A percentile compares a stretch with the other conserved stretches of the same genome.
Evolutionary conservation across 768 basidiomycete genomes (phyloP).

Genomic region (Mycena filopes): DNA sequence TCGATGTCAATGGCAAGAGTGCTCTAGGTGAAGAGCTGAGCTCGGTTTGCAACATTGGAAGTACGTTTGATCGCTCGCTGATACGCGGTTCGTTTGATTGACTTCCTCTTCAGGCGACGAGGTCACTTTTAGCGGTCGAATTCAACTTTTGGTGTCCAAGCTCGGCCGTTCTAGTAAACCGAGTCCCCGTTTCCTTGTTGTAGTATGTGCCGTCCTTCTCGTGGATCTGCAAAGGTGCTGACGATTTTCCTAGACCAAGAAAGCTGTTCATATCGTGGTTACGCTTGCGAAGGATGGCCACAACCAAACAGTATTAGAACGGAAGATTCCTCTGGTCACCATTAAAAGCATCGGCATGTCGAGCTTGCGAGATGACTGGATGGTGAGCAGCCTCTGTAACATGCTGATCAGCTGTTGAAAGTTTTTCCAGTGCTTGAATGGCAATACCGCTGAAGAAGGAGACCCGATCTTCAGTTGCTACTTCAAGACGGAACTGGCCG

Average conservation of each 20-base stretch:
- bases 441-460: slow-evolving; percentile 86
- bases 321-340: slow-evolving; percentile 89
- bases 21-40: slow-evolving; percentile 82
- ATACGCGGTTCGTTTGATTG: background rate
- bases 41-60: slow-evolving; percentile 74
- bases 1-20: slow-evolving; percentile 87
- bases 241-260: slow-evolving; percentile 68
- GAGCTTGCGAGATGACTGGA: slow-evolving; percentile 93
- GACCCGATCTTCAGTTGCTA: slow-evolving; percentile 91
- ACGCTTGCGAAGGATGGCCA: slow-evolving; percentile 71
- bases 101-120: slow-evolving; percentile 62
- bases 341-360: slow-evolving; percentile 91
- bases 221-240: slow-evolving; percentile 1
- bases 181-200: slow-evolving; percentile 88
- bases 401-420: slow-evolving; percentile 13
- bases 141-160: slow-evolving; percentile 88
- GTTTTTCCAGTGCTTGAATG: slow-evolving; percentile 73
- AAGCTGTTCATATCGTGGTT: slow-evolving; percentile 84
- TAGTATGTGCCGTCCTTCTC: slow-evolving; percentile 65
- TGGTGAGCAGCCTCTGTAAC: slow-evolving; percentile 60
- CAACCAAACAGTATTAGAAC: slow-evolving; percentile 70
- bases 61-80: slow-evolving; percentile 54
- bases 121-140: slow-evolving; percentile 86
- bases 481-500: slow-evolving; percentile 95
- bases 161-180: slow-evolving; percentile 88